Percentiles rank a stretch among this genome's conserved stretches.
Evolutionary conservation across 176 grass and related monocot genomes (phyloP).

Genomic region (Eleusine coracana): DNA sequence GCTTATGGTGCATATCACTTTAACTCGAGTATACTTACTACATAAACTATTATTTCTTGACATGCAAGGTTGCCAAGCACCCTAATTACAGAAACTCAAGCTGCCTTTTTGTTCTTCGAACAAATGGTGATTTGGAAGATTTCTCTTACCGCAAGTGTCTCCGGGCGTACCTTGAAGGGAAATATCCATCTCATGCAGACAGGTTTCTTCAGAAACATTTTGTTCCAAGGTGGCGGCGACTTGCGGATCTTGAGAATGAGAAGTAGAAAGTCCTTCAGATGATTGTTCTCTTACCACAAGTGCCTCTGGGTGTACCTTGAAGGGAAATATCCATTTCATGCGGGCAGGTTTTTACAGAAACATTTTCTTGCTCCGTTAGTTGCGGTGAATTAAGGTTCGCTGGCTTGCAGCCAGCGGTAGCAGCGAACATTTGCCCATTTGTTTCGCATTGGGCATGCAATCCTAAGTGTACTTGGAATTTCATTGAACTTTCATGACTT

Average conservation of each 20-base stretch:
- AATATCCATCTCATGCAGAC: conserved; percentile 65
- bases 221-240: background rate
- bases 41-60: conserved; percentile 20
- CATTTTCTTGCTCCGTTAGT: background rate
- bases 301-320: conserved; percentile 62
- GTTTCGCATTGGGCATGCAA: background rate
- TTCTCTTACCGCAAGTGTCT: conserved; percentile 93
- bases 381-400: background rate
- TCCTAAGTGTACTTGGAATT: background rate
- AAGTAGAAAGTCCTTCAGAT: background rate
- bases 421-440: background rate
- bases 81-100: conserved; percentile 53
- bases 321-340: conserved; percentile 63
- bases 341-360: conserved; percentile 60
- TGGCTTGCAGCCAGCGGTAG: background rate
- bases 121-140: conserved; percentile 64
- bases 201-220: conserved; percentile 60
- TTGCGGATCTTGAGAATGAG: background rate
- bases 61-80: conserved; percentile 63
- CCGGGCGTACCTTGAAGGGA: conserved; percentile 52
- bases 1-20: background rate
- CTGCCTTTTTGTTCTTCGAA: conserved; percentile 81
- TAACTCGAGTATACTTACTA: background rate
- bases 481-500: background rate
- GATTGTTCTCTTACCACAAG: conserved; percentile 54